Conservation (phyloP, 2,329 filamentous ascomycete species). For the Calonectria multiphialidica region DNA sequence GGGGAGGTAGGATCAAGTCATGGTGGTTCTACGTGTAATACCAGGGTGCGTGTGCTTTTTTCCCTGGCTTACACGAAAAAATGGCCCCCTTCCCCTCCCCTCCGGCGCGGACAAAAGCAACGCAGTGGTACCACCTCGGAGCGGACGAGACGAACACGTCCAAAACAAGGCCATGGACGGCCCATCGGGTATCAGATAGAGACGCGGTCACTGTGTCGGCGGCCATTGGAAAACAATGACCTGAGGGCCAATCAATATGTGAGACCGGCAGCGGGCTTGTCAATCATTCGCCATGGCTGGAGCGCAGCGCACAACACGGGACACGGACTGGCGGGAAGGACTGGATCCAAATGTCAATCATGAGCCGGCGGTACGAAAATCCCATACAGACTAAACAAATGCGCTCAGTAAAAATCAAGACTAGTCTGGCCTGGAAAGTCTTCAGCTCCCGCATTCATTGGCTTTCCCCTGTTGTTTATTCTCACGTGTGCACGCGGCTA, state of each 20-base stretch:
- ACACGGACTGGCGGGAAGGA: neutral
- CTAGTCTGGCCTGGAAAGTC: too few relatives aligned
- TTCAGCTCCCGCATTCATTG: neutral
- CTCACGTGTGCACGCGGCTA: neutral
- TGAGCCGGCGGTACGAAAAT: neutral
- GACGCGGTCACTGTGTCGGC: slow-evolving; percentile 15
- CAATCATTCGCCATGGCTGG: neutral
- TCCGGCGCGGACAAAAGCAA: neutral
- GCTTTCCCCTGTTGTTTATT: neutral
- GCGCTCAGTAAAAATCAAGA: neutral
- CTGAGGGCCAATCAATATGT: slow-evolving; percentile 16
- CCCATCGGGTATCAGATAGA: slow-evolving; percentile 4
- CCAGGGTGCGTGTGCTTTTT: neutral
- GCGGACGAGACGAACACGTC: neutral
- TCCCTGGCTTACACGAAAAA: slow-evolving; percentile 2
- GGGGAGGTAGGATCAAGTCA: neutral
- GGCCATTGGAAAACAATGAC: slow-evolving; percentile 1
- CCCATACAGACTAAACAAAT: neutral
- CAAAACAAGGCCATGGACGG: neutral
- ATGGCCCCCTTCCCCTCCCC: neutral
- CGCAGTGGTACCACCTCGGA: neutral
- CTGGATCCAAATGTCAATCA: too few relatives aligned
- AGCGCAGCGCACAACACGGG: too few relatives aligned
- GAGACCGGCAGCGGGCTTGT: neutral
- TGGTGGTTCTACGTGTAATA: neutral